Conservation (phyloP, 805 yeast species). For the Monosporozyma solicola region DNA sequence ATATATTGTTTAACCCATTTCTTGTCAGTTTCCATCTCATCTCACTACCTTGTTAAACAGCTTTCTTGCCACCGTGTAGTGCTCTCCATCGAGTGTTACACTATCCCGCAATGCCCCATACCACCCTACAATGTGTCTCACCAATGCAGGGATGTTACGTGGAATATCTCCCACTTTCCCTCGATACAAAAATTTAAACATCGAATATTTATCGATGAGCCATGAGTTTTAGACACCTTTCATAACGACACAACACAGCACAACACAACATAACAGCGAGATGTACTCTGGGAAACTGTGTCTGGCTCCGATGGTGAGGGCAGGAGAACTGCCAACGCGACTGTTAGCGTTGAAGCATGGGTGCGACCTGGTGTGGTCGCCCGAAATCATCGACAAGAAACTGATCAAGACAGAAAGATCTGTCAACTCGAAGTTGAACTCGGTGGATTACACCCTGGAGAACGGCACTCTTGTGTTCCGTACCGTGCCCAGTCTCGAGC, state of each 20-base stretch:
- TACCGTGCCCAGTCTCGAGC: constrained; percentile 55
- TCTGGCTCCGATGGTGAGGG: constrained; percentile 94
- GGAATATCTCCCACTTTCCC: no score
- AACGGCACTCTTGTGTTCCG: constrained; percentile 56
- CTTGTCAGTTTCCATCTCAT: no score
- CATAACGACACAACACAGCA: no score
- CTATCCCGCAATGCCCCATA: no score
- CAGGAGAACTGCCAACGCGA: constrained; percentile 89
- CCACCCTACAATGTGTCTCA: no score
- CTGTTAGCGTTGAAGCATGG: constrained; percentile 72
- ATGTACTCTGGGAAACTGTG: constrained; percentile 68
- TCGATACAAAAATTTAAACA: no score
- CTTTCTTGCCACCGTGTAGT: no score
- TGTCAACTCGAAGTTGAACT: constrained; percentile 45
- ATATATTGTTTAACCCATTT: no score
- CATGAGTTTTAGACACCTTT: no score
- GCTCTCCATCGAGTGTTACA: no score
- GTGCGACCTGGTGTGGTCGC: constrained; percentile 93
- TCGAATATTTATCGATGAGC: neutral
- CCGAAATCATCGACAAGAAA: constrained; percentile 87
- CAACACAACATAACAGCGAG: neutral
- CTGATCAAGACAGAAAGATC: constrained; percentile 60
- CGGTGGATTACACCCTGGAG: constrained; percentile 46
- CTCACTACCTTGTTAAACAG: no score
- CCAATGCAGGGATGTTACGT: no score